A percentile compares a stretch with the other conserved stretches of the same genome.
Evolutionary conservation across 306 rosid species (phyloP).

Genomic region (Bauhinia variegata): DNA sequence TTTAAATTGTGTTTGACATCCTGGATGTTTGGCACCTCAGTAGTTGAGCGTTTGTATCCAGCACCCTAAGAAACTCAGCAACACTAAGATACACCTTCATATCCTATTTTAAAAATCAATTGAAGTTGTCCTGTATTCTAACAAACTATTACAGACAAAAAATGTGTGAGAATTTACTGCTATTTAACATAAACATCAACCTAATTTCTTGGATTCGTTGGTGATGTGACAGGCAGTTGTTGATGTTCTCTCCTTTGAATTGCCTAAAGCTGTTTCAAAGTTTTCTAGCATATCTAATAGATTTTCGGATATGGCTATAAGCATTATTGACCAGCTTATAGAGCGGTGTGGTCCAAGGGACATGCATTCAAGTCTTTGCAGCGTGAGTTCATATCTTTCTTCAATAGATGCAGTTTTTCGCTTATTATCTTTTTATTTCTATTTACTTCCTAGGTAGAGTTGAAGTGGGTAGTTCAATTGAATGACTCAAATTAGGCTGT

Average conservation of each 20-base stretch:
- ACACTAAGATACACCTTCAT: background rate
- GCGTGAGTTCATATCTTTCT: constrained; percentile 36
- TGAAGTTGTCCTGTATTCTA: background rate
- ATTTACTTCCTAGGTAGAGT: constrained; percentile 1
- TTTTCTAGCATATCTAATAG: constrained; percentile 58
- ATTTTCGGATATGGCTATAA: constrained; percentile 61
- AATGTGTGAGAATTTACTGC: constrained; percentile 6
- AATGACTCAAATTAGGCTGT: constrained; percentile 7
- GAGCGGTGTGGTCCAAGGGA: constrained; percentile 71
- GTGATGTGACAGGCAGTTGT: constrained; percentile 23
- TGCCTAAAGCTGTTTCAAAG: constrained; percentile 77
- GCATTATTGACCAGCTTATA: constrained; percentile 62
- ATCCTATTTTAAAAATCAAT: background rate
- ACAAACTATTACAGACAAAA: background rate
- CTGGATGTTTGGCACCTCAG: background rate
- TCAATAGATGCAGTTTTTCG: background rate
- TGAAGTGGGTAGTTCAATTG: constrained; percentile 8
- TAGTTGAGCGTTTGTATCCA: background rate
- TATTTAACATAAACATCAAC: background rate
- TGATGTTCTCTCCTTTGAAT: constrained; percentile 71
- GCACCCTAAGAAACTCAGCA: too few relatives aligned
- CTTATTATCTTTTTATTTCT: constrained; percentile 2
- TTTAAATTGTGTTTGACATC: background rate
- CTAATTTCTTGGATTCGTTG: background rate
- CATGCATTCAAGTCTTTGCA: constrained; percentile 81